A percentile compares a stretch with the other conserved stretches of the same genome.
These are phyloP conservation scores for Kluyveromyces wickerhamii DNA, from an alignment of 805 yeast species.

Conservation along the genomic window DNA sequence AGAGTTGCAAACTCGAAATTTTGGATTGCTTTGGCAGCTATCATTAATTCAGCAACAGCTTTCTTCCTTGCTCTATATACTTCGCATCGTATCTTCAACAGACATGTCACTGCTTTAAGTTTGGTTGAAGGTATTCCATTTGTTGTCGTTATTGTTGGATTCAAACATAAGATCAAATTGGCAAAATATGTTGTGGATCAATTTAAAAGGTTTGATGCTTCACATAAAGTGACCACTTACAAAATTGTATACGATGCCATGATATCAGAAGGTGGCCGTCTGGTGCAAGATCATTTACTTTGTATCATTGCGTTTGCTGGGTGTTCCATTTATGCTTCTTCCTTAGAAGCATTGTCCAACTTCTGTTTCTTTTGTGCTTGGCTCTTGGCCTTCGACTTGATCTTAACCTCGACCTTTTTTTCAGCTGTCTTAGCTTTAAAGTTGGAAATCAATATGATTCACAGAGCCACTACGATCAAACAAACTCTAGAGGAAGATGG, in stretches of 20 bases:
- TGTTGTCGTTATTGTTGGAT: constrained; percentile 85
- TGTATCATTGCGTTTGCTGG: constrained; percentile 63
- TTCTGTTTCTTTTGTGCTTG: constrained; percentile 71
- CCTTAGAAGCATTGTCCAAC: constrained; percentile 65
- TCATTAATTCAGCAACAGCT: constrained; percentile 74
- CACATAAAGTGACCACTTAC: constrained; percentile 24
- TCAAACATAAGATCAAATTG: constrained; percentile 72
- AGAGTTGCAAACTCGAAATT: constrained; percentile 58
- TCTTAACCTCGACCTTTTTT: constrained; percentile 72
- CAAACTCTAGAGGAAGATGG: constrained; percentile 91
- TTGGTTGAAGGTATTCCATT: constrained; percentile 91
- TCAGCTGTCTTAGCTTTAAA: constrained; percentile 79
- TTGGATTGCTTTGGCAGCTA: constrained; percentile 77
- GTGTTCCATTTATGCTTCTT: constrained; percentile 56
- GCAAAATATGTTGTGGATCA: constrained; percentile 49
- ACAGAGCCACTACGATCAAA: constrained; percentile 68
- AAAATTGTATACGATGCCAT: constrained; percentile 30
- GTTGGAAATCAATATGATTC: constrained; percentile 80
- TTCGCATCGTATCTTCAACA: constrained; percentile 46
- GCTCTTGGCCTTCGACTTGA: constrained; percentile 60
- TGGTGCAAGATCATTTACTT: constrained; percentile 64
- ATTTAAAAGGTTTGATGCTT: constrained; percentile 28
- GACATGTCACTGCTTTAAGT: constrained; percentile 61
- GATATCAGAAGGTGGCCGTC: constrained; percentile 30
- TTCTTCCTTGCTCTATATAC: constrained; percentile 70